Base-by-base conservation (phyloP, 164 flowering plant species). In the Nymphaea colorata region DNA sequence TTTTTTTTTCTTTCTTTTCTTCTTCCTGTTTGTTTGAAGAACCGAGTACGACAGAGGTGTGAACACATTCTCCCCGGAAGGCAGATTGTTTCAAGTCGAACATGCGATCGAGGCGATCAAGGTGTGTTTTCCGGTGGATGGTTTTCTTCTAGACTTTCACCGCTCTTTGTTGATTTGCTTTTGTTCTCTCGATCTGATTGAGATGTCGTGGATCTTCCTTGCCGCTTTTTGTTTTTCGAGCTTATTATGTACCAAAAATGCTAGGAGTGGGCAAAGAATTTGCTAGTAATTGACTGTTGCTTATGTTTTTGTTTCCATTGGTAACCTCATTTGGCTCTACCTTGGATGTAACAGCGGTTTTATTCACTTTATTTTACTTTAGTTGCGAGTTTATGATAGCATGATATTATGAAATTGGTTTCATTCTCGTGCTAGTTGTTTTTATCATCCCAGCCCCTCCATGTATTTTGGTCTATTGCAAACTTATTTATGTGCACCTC, bases 21-120 rank as follows among this genome's bases (percentile, higher is more conserved):
- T 61, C 15, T 55, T 55, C 12, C 12, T 10, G 12, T 8, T 55
- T 8, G 16, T 55, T 70, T 75, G 51, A 68, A 91, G 97, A 90
- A 93, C 97, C 64, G 98, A 93, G 84, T 93, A 93, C 72, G 98
- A 93, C 70, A 87, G 97, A 82, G 98, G 98, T 12, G 98, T 93
- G 55, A 93, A 93, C 76, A 93, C 98, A 47, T 93, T 93, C 81
- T 93, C 98, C 5, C 98, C 98, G 0, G 98, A 93, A 82, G 98
- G 98, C 0, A 68, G 97, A 63, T 76, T 93, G 81, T 91, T 91
- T 81, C 97, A 91, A 76, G 98, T 93, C 53, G 98, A 93, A 74
- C 91, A 93, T 72, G 98, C 98, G 2, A 93, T 93, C 68, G 98
- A 93, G 68, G 98, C 98, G 53, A 93, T 93, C 76, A 93, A 93